A percentile compares a stretch with the other conserved stretches of the same genome.
Conservation (phyloP, 1,284 basidiomycete genomes). For the Pholiota adiposa region DNA sequence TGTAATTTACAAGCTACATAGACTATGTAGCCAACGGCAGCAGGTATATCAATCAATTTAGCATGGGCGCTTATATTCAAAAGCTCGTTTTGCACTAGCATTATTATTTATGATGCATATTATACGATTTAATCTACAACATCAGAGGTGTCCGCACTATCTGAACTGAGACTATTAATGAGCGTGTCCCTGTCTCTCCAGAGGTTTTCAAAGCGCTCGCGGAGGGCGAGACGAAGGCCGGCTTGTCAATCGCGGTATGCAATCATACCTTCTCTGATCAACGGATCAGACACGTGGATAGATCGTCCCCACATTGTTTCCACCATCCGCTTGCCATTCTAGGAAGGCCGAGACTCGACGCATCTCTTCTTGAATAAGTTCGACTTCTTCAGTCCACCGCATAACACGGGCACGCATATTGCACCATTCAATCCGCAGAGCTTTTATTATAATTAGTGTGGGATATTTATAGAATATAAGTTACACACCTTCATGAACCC, state of each 20-base stretch:
- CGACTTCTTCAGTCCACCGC: neutral
- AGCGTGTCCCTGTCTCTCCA: neutral
- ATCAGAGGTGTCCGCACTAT: no score
- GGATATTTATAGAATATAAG: neutral
- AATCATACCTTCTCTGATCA: neutral
- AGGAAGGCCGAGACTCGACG: neutral
- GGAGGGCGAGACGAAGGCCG: neutral
- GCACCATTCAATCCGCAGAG: conserved; percentile 1
- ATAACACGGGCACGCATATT: neutral
- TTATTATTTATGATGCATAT: no score
- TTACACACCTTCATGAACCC: neutral
- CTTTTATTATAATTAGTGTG: neutral
- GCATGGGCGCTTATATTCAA: no score
- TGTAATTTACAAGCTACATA: no score
- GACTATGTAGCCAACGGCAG: no score
- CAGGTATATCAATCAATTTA: no score
- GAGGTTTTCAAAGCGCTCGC: neutral
- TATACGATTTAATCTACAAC: no score
- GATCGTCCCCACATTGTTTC: neutral
- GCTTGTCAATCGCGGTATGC: neutral
- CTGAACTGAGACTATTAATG: neutral
- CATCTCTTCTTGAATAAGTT: neutral
- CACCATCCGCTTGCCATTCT: neutral
- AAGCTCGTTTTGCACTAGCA: no score
- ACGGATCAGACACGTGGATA: neutral